Evolutionary conservation across 2,329 filamentous ascomycete species (phyloP).

Genomic region (Claviceps sp.): DNA sequence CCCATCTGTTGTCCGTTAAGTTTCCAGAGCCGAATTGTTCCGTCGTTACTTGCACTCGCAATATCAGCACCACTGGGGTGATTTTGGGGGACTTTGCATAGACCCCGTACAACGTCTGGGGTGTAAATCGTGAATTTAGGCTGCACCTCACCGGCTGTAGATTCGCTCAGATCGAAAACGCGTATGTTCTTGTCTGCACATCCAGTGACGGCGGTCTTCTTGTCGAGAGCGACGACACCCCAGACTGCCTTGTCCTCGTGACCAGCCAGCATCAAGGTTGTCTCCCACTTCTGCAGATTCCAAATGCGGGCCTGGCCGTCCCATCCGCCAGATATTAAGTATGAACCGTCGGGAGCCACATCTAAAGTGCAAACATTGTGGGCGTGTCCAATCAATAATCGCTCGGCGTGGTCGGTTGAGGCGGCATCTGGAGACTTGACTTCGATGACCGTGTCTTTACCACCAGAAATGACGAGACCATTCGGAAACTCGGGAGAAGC

Average conservation of each 20-base stretch:
- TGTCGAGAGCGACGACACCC: slow-evolving; percentile 78
- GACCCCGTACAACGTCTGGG: slow-evolving; percentile 73
- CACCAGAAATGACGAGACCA: slow-evolving; percentile 75
- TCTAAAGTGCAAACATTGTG: slow-evolving; percentile 84
- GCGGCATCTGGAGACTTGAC: slow-evolving; percentile 59
- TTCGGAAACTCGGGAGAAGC: slow-evolving; percentile 56
- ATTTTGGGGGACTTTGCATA: slow-evolving; percentile 63
- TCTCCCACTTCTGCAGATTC: slow-evolving; percentile 76
- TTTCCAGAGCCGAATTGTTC: slow-evolving; percentile 77
- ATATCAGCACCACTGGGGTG: slow-evolving; percentile 82
- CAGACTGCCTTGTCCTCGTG: slow-evolving; percentile 70
- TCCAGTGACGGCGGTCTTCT: slow-evolving; percentile 72
- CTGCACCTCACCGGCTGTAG: slow-evolving; percentile 40
- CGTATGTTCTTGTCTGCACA: slow-evolving; percentile 85
- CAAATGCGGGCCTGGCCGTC: slow-evolving; percentile 80
- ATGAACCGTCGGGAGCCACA: slow-evolving; percentile 56
- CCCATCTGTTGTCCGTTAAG: slow-evolving; percentile 62
- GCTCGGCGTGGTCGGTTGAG: slow-evolving; percentile 66
- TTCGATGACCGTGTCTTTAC: slow-evolving; percentile 87
- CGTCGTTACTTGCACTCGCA: slow-evolving; percentile 88
- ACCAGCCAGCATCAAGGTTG: slow-evolving; percentile 54
- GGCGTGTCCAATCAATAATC: slow-evolving; percentile 72
- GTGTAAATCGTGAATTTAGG: slow-evolving; percentile 46
- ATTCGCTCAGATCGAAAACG: slow-evolving; percentile 59
- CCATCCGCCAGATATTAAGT: slow-evolving; percentile 87